Percentiles rank a stretch among this genome's conserved stretches.
phyloP scores from a whole-genome alignment of 129 eudicot genomes.

The Helichrysum umbraculigerum region DNA sequence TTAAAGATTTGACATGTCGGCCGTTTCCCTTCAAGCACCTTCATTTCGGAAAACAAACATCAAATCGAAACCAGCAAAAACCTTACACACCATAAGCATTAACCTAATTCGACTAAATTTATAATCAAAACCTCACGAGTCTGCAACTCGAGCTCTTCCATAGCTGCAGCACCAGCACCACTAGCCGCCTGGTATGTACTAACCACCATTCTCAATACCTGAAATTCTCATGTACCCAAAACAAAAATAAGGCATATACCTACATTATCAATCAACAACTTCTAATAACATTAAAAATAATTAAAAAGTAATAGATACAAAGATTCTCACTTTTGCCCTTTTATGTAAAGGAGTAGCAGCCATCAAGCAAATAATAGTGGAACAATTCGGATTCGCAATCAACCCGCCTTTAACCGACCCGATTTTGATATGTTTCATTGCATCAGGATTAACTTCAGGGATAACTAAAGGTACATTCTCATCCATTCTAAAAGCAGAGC shows the following conservation, averaged over 20 bases:
- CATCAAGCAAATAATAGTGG: constrained; percentile 95
- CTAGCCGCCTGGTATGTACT: constrained; percentile 99
- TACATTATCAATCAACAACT: neutral
- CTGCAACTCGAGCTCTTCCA: constrained; percentile 96
- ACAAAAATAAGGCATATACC: neutral
- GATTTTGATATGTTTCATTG: constrained; percentile 61
- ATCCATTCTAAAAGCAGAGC: constrained; percentile 95
- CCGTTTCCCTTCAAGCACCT: constrained; percentile 90
- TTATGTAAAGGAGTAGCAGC: constrained; percentile 97
- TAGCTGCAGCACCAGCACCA: constrained; percentile 99
- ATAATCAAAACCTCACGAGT: constrained; percentile 80
- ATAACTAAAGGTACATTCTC: constrained; percentile 77
- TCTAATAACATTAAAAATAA: neutral
- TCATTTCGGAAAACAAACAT: neutral
- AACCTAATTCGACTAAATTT: neutral
- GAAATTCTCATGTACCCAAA: constrained; percentile 17
- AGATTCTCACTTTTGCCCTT: constrained; percentile 58
- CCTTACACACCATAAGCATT: neutral
- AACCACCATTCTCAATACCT: constrained; percentile 94
- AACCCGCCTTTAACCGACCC: constrained; percentile 78
- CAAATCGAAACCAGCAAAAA: neutral
- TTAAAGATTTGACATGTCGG: constrained; percentile 92
- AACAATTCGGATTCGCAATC: constrained; percentile 95
- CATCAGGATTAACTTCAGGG: constrained; percentile 94
- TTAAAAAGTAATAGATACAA: too few relatives aligned